Percentiles rank a stretch among this genome's conserved stretches.
phyloP scores from a whole-genome alignment of 176 grass and related monocot genomes.

The Triticum aestivum region IWGSC_CS_RefSeq_v2.1 NC_057796.1:359478013-359478512 shows the following conservation, averaged over 20 bases:
- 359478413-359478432: background rate
- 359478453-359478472: background rate
- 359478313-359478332: background rate
- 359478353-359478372: background rate
- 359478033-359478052: too few species aligned
- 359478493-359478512: background rate
- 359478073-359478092: too few species aligned
- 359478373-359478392: slow-evolving; percentile 20
- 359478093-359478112: too few species aligned
- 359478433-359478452: slow-evolving; percentile 13
- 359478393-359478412: background rate
- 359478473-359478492: background rate
- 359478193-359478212: background rate
- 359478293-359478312: background rate
- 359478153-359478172: too few species aligned
- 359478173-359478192: background rate
- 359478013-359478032: background rate
- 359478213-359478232: background rate
- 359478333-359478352: background rate
- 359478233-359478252: background rate
- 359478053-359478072: too few species aligned
- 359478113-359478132: too few species aligned
- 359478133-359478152: too few species aligned
- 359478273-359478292: slow-evolving; percentile 6
- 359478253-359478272: background rate